These are phyloP conservation scores for Vigna trinervia DNA, from an alignment of 306 rosid species.

Conservation along the genomic window DNA sequence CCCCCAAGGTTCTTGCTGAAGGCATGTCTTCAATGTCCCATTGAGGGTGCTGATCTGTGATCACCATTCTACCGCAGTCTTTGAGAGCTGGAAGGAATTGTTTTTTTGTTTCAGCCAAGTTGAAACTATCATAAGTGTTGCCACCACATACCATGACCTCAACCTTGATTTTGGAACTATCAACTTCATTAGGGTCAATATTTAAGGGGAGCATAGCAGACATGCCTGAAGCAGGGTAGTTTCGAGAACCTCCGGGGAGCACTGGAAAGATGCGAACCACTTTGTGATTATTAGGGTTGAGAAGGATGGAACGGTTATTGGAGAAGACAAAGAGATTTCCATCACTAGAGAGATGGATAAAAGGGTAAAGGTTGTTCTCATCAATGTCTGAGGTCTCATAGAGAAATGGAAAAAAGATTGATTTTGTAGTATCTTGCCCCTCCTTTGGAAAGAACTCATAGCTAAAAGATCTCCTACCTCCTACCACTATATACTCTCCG, in stretches of 20 bases:
- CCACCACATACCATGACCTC: constrained; percentile 92
- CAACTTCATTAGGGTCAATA: background rate
- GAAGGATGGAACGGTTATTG: constrained; percentile 79
- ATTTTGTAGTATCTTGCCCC: constrained; percentile 29
- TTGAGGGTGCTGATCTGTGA: constrained; percentile 51
- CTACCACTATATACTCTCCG: constrained; percentile 67
- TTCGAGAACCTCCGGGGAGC: constrained; percentile 70
- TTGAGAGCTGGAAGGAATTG: constrained; percentile 52
- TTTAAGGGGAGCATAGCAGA: constrained; percentile 74
- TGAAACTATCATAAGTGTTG: constrained; percentile 55
- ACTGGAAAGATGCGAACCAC: constrained; percentile 58
- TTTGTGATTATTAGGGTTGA: constrained; percentile 52
- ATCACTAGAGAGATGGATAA: constrained; percentile 68
- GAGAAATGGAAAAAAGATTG: constrained; percentile 57
- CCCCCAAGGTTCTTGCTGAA: constrained; percentile 78
- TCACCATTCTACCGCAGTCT: constrained; percentile 64
- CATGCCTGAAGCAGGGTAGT: constrained; percentile 91
- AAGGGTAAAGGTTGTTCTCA: constrained; percentile 93
- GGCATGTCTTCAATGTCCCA: constrained; percentile 83
- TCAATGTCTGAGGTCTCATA: constrained; percentile 79
- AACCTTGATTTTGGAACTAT: background rate
- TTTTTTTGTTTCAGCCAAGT: constrained; percentile 44
- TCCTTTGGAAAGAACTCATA: constrained; percentile 67
- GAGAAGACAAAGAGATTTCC: constrained; percentile 79
- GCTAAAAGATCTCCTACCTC: constrained; percentile 76